Percentiles rank a stretch among this genome's conserved stretches.
These are phyloP conservation scores for Anastatica hierochuntica DNA, from an alignment of 345 rosid species.

Conservation along the genomic window DNA sequence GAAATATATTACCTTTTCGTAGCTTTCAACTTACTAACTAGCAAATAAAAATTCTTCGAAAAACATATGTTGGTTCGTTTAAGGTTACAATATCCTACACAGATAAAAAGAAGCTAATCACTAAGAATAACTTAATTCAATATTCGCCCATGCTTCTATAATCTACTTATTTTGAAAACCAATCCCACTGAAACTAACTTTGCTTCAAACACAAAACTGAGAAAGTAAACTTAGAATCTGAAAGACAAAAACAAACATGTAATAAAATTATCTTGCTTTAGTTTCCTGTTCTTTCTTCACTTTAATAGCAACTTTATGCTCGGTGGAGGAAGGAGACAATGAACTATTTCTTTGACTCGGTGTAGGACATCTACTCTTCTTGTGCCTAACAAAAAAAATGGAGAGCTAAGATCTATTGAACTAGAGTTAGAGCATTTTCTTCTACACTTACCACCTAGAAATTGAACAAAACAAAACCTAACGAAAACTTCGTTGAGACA, in stretches of 20 bases:
- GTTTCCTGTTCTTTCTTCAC: constrained; percentile 46
- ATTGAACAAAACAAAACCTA: background rate
- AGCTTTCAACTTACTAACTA: background rate
- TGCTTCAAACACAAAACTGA: background rate
- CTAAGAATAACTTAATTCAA: background rate
- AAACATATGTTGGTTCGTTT: background rate
- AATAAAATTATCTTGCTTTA: constrained; percentile 38
- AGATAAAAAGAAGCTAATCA: background rate
- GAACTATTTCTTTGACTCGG: constrained; percentile 39
- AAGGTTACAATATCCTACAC: background rate
- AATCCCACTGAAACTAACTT: background rate
- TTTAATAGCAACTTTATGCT: constrained; percentile 27
- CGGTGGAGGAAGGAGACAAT: constrained; percentile 37
- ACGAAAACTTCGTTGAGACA: background rate
- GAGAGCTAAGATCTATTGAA: constrained; percentile 31
- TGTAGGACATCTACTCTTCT: constrained; percentile 50
- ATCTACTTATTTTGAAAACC: background rate
- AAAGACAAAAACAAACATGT: background rate
- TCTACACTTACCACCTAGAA: constrained; percentile 18
- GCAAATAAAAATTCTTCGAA: background rate
- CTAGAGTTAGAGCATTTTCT: constrained; percentile 41
- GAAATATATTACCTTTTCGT: background rate
- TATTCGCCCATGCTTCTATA: no score
- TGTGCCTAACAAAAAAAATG: constrained; percentile 35
- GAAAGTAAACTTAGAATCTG: background rate